Evolutionary conservation across 192 early-diverging fungal species (phyloP), one percentile per base, ranked within the genome.

Genomic region (Ambispora gerdemannii): DNA sequence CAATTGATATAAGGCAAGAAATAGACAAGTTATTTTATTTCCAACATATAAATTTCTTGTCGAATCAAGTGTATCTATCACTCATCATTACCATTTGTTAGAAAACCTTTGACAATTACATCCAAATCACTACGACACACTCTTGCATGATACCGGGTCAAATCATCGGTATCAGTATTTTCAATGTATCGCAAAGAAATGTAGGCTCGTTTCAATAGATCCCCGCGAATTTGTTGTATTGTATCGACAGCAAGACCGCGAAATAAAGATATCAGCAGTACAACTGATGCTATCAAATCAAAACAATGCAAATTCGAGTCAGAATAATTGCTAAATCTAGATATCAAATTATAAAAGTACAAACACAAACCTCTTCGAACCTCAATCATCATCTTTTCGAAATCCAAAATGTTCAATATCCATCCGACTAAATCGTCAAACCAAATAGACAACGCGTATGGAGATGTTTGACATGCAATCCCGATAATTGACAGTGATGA

Each of bases 401-500:
- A 70, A 35, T 89, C 77, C 30, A 97, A 72, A 51, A 92, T 82
- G 32, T 84, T 86, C 28, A 88, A 78, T 1, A 90, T 72, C 78
- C 90, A 91, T 55, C 86, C 80, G 3, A 89, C 66, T 22, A 97
- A 65, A 68, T 89, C 84, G 36, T 81, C 67, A 51, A 93, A 72
- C 75, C 87, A 89, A 3, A 80, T 83, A 0, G 89, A 72, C 33
- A 97, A 74, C 3, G 90, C 87, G 52, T 83, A 78, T 0, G 93
- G 88, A 60, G 84, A 83, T 1, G 86, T 90, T 75, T 93, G 87
- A 6, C 89, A 91, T 17, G 88, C 83, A 20, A 77, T 82, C 3
- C 85, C 79, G 27, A 91, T 76, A 31, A 92, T 87, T 6, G 88
- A 82, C 50, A 92, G 66, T 4, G 91, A 87, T 38, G 89, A 91